A percentile compares a stretch with the other conserved stretches of the same genome.
Evolutionary conservation across 192 early-diverging fungal species (phyloP).

Genomic region (Gonapodya sp.): DNA sequence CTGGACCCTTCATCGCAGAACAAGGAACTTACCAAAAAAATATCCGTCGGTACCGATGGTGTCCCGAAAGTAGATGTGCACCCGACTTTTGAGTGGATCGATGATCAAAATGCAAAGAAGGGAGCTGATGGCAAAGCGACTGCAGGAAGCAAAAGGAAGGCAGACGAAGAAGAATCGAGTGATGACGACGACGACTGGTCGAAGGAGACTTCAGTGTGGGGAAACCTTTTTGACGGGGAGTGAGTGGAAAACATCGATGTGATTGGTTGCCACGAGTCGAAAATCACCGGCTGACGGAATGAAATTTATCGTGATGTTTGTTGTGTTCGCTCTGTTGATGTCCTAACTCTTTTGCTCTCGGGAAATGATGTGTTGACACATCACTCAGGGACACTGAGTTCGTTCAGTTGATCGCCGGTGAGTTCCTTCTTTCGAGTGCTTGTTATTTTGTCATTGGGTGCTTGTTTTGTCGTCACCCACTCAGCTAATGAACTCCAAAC

Average conservation of each 20-base stretch:
- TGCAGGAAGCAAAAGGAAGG: background rate
- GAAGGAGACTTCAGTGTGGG: background rate
- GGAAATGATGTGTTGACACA: no score
- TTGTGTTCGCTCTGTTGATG: no score
- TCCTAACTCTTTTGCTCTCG: no score
- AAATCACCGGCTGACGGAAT: no score
- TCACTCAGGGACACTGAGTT: background rate
- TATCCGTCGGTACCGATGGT: background rate
- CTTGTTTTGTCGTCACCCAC: no score
- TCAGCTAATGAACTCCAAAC: no score
- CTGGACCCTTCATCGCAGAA: no score
- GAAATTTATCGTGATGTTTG: no score
- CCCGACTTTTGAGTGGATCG: background rate
- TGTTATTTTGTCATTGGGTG: background rate
- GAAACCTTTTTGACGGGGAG: background rate
- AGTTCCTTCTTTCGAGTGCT: background rate
- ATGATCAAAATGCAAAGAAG: background rate
- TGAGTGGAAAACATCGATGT: no score
- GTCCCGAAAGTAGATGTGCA: background rate
- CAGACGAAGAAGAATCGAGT: background rate
- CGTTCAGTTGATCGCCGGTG: background rate
- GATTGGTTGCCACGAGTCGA: no score
- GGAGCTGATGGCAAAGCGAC: background rate
- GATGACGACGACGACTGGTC: background rate
- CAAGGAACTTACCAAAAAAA: background rate